Evolutionary conservation across 1,139 yeast genomes (phyloP).

Genomic region (Kodamaea plutei): DNA sequence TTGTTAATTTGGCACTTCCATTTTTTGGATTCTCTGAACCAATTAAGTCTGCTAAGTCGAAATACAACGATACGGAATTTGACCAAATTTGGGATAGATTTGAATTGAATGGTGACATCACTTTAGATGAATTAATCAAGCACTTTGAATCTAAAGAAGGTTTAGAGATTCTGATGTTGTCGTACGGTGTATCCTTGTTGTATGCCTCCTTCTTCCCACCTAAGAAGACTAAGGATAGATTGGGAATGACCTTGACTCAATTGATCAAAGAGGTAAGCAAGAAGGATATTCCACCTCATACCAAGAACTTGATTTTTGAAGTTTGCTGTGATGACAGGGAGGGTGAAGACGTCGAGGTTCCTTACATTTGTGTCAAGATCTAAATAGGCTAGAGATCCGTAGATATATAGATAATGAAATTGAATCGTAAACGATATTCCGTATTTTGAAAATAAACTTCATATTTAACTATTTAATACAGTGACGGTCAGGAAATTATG

Average conservation of each 20-base stretch:
- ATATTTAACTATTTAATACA: too few species aligned
- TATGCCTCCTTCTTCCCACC: conserved; percentile 95
- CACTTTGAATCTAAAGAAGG: conserved; percentile 80
- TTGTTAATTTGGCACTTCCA: conserved; percentile 89
- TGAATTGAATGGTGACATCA: conserved; percentile 72
- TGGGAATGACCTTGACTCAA: conserved; percentile 61
- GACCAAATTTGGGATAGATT: conserved; percentile 97
- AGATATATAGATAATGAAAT: too few species aligned
- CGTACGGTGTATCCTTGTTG: conserved; percentile 83
- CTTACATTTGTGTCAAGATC: conserved; percentile 63
- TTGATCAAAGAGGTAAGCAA: conserved; percentile 79
- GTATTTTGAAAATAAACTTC: too few species aligned
- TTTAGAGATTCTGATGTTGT: conserved; percentile 82
- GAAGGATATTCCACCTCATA: conserved; percentile 74
- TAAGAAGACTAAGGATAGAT: conserved; percentile 78
- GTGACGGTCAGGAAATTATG: too few species aligned
- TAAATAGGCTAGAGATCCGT: too few species aligned
- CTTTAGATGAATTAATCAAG: conserved; percentile 70
- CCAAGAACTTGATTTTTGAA: conserved; percentile 76
- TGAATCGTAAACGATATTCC: too few species aligned
- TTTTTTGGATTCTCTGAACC: conserved; percentile 98
- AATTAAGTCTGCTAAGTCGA: conserved; percentile 74
- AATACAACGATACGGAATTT: conserved; percentile 73
- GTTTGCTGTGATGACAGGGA: conserved; percentile 87
- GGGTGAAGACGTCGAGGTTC: conserved; percentile 96